phyloP scores from a whole-genome alignment of 257 asterid species.

The Avicennia marina region DNA sequence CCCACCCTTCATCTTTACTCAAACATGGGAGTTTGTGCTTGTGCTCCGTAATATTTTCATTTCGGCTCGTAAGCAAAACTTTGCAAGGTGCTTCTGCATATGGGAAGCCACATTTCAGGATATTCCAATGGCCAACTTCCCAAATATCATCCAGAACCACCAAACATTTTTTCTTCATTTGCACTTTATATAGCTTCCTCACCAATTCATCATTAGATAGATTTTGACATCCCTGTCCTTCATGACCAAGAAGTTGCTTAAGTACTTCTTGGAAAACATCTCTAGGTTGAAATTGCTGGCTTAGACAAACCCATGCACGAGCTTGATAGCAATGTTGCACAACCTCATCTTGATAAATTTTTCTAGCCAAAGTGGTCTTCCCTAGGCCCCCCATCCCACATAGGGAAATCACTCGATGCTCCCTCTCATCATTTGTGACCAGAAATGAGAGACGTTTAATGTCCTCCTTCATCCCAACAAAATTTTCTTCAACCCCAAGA shows the following conservation, averaged over 20 bases:
- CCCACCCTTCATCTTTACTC: constrained; percentile 1
- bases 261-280: constrained; percentile 1
- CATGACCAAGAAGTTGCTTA: not conserved
- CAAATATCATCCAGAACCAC: constrained; percentile 19
- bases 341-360: not conserved
- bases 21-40: not conserved
- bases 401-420: not conserved
- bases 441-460: not conserved
- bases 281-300: constrained; percentile 18
- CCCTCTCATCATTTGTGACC: not conserved
- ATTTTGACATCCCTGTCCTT: no score
- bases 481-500: not conserved
- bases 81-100: not conserved
- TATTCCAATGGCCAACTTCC: constrained; percentile 5
- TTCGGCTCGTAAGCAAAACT: constrained; percentile 14
- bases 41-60: not conserved
- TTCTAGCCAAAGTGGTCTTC: constrained; percentile 9
- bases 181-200: not conserved
- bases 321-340: not conserved
- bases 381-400: constrained; percentile 16
- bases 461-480: constrained; percentile 7
- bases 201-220: not conserved
- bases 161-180: not conserved
- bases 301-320: constrained; percentile 21
- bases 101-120: not conserved